Base-by-base conservation (phyloP, 768 basidiomycete genomes). In the Coprinopsis strossmayeri region DNA sequence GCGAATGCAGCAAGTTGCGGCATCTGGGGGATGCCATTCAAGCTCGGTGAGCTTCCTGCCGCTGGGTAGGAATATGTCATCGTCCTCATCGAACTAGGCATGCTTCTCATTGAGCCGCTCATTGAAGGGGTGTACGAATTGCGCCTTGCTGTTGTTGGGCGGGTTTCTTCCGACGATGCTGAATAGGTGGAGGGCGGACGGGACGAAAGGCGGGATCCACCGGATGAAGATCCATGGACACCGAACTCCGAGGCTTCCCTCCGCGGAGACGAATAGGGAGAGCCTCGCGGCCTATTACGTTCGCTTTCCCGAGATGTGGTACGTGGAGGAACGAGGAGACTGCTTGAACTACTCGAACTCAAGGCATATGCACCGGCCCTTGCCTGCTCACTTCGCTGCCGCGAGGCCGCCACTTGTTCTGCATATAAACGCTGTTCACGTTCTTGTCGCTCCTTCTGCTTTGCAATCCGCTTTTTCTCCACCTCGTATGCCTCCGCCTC, bases 361-460 rank as follows among this genome's bases (percentile, higher is more conserved):
- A 59, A 34, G 64, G 60, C 20, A 65, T 57, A 5, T 65, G 68
- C 41, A 34, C 81, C 81, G 27, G 68, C 70, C 57, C 81, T 75
- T 47, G 70, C 64, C 2, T 71, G 65, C 58, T 88, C 85, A 52
- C 82, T 76, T 55, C 87, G 69, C 34, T 68, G 52, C 54, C 87
- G 72, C 2, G 84, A 67, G 25, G 82, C 82, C 30, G 68, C 69
- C 15, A 89, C 69, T 60, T 82, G 78, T 42, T 84, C 82, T 12
- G 70, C 67, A 58, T 77, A 84, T 46, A 67, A 53, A 37, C 68
- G 66, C 57, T 72, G 72, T 56, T 75, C 77, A 55, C 69, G 70
- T 56, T 81, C 81, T 56, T 74, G 78, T 49, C 81, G 79, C 51
- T 72, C 59, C 64, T 64, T 60, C 67, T 77, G 71, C 52, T 66